Evolutionary conservation across 2,329 filamentous ascomycete species (phyloP).

Genomic region (Emergomyces orientalis): DNA sequence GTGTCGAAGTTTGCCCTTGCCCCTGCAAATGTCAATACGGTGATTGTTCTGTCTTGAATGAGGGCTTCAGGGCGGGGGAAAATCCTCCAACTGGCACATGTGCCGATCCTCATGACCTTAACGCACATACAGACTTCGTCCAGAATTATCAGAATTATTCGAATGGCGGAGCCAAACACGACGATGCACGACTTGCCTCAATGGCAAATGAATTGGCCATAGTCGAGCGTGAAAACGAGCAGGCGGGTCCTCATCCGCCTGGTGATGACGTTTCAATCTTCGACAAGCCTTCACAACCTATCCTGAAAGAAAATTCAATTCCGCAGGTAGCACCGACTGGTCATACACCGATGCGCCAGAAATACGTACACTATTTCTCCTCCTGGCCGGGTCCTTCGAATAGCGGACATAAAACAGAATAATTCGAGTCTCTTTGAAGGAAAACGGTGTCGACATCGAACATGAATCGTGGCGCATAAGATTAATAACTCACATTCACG

Average conservation of each 20-base stretch:
- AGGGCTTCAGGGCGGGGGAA: not conserved
- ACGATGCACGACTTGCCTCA: conserved; percentile 20
- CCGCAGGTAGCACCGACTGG: not conserved
- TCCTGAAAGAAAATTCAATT: not conserved
- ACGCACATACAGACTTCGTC: conserved; percentile 12
- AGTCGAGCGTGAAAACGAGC: conserved; percentile 16
- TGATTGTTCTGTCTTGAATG: not conserved
- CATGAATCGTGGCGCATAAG: not conserved
- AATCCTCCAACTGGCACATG: not conserved
- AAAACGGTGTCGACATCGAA: not conserved
- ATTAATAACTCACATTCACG: not conserved
- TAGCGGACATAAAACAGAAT: not conserved
- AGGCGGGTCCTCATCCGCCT: not conserved
- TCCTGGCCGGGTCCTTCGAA: not conserved
- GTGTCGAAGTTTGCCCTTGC: conserved; percentile 25
- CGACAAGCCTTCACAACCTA: not conserved
- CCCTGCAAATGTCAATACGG: conserved; percentile 26
- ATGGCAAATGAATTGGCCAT: conserved; percentile 12
- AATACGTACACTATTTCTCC: conserved; percentile 5
- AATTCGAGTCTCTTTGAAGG: not conserved
- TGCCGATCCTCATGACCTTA: not conserved
- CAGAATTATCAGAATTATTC: conserved; percentile 24
- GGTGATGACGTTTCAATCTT: not conserved
- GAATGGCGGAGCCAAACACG: conserved; percentile 24
- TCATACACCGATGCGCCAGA: not conserved